These are phyloP conservation scores for Pyrenophora tritici-repentis DNA, from an alignment of 2,329 filamentous ascomycete genomes.

Conservation along the genomic window DNA sequence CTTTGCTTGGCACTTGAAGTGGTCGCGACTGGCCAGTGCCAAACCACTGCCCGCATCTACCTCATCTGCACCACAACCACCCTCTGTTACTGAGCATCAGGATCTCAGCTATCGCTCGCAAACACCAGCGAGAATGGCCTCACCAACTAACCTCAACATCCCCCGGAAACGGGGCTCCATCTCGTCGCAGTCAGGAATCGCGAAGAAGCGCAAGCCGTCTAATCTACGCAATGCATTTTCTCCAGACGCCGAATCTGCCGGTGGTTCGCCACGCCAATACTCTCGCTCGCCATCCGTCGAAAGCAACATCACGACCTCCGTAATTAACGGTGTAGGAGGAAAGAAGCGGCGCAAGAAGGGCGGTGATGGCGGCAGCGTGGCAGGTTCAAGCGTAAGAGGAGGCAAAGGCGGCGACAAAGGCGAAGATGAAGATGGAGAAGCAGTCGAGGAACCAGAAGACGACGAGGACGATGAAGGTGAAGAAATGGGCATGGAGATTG, in stretches of 20 bases:
- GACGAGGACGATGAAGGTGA: conserved; percentile 57
- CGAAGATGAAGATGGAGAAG: conserved; percentile 59
- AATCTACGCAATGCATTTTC: conserved; percentile 80
- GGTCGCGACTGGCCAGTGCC: neutral
- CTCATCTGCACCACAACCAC: neutral
- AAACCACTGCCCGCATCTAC: neutral
- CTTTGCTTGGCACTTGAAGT: conserved; percentile 1
- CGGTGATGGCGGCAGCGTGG: conserved; percentile 41
- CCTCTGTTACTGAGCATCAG: too few relatives aligned
- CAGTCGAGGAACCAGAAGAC: conserved; percentile 60
- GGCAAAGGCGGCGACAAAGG: conserved; percentile 29
- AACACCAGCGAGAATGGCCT: conserved; percentile 55
- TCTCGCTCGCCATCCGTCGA: conserved; percentile 70
- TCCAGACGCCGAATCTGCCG: conserved; percentile 59
- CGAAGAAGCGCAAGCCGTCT: conserved; percentile 74
- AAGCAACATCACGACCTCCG: conserved; percentile 59
- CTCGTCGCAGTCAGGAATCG: conserved; percentile 52
- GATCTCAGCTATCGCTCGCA: neutral
- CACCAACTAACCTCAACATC: conserved; percentile 60
- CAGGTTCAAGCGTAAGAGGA: conserved; percentile 43
- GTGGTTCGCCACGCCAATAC: conserved; percentile 55
- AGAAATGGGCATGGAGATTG: conserved; percentile 51
- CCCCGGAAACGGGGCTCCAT: conserved; percentile 68
- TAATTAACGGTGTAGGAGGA: conserved; percentile 51
- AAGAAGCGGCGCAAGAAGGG: conserved; percentile 63